phyloP scores from a whole-genome alignment of 1,139 yeast species.

The Meyerozyma elateridarum region DNA sequence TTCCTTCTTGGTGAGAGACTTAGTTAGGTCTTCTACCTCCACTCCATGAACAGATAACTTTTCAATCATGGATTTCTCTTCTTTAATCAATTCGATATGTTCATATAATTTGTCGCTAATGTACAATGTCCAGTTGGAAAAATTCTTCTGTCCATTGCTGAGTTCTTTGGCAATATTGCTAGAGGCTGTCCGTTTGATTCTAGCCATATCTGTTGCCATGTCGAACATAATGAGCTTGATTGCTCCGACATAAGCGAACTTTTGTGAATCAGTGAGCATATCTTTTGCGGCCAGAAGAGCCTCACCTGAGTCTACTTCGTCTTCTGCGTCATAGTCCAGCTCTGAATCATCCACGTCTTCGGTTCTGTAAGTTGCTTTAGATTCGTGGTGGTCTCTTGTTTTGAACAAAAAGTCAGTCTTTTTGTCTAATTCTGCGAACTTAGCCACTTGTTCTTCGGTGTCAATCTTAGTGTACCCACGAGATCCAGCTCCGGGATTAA shows the following conservation, averaged over 20 bases:
- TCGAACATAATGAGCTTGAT: constrained; percentile 71
- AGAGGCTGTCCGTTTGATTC: constrained; percentile 48
- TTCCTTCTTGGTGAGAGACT: constrained; percentile 34
- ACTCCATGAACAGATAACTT: constrained; percentile 81
- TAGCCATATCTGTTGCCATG: constrained; percentile 76
- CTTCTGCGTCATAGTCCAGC: constrained; percentile 27
- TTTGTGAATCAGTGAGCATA: constrained; percentile 77
- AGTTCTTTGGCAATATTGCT: constrained; percentile 54
- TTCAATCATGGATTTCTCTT: constrained; percentile 86
- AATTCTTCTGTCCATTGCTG: constrained; percentile 69
- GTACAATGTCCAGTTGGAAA: constrained; percentile 81
- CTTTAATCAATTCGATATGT: constrained; percentile 71
- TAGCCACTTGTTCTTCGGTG: constrained; percentile 80
- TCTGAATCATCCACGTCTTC: constrained; percentile 22
- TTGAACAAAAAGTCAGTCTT: constrained; percentile 80
- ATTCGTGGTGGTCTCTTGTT: constrained; percentile 14
- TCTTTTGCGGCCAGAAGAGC: constrained; percentile 78
- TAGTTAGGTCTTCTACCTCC: constrained; percentile 64
- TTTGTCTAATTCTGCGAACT: constrained; percentile 67
- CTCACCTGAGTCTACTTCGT: constrained; percentile 46
- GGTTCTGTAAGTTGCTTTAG: constrained; percentile 11
- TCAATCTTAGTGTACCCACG: constrained; percentile 86
- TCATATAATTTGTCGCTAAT: constrained; percentile 68
- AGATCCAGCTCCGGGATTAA: constrained; percentile 17
- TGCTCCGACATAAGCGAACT: constrained; percentile 88